Conservation (phyloP, 2,329 filamentous ascomycete genomes). For the Fusarium paranaense region DNA sequence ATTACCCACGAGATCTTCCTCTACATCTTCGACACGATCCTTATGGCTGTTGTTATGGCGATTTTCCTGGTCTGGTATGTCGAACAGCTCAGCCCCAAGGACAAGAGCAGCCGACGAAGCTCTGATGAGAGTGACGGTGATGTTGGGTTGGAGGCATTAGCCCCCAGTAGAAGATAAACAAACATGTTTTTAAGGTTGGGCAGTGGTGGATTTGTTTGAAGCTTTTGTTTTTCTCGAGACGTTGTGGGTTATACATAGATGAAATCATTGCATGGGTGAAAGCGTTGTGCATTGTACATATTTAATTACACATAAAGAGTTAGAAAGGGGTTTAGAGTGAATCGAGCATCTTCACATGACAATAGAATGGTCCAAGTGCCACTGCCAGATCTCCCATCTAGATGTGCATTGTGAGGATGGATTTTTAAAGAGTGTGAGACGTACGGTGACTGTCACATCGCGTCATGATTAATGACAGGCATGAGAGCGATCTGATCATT, state of each 20-base stretch:
- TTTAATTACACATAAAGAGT: not conserved
- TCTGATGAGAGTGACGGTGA: not conserved
- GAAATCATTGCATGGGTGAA: not conserved
- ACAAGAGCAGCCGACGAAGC: not conserved
- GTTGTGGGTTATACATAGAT: not conserved
- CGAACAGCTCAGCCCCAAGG: not conserved
- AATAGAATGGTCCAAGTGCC: not conserved
- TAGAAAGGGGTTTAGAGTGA: not conserved
- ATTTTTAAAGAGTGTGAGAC: not conserved
- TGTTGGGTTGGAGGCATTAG: not conserved
- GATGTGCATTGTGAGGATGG: not conserved
- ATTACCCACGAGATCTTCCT: slow-evolving; percentile 47
- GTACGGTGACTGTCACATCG: no score
- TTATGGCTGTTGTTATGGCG: slow-evolving; percentile 55
- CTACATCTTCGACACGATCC: slow-evolving; percentile 50
- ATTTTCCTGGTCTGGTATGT: slow-evolving; percentile 45
- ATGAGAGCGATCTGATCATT: not conserved
- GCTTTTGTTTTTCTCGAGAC: not conserved
- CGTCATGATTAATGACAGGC: not conserved
- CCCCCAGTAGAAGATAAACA: not conserved
- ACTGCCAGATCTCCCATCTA: not conserved
- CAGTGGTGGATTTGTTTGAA: not conserved
- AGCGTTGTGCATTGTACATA: not conserved
- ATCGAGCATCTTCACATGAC: not conserved
- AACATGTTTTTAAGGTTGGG: not conserved